Evolutionary conservation across 2,329 filamentous ascomycete species (phyloP), one percentile per base, ranked within the genome.

Genomic region (Diaporthe australafricana): DNA sequence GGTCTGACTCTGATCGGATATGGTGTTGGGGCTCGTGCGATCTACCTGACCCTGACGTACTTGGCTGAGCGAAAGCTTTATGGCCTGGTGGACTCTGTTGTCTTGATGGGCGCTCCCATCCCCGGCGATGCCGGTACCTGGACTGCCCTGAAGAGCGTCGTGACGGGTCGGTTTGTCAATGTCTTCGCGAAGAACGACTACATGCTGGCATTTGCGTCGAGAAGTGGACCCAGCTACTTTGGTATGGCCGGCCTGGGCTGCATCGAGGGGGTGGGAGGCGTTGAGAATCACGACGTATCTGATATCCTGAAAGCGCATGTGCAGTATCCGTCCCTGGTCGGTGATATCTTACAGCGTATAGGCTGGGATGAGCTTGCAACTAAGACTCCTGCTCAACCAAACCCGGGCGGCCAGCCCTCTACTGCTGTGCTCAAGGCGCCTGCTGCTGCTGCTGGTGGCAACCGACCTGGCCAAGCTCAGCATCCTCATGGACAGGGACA

Each of bases 121-220:
- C 94, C 95, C 0, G 90, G 93, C 1, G 88, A 92, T 27, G 87
- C 87, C 2, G 86, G 87, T 9, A 90, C 93, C 68, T 98, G 96
- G 95, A 87, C 92, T 35, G 87, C 90, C 7, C 88, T 98, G 78
- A 91, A 93, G 74, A 92, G 90, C 72, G 93, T 96, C 2, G 94
- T 97, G 5, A 88, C 90, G 50, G 95, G 95, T 0, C 90, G 95
- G 27, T 86, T 98, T n/a, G 88, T 98, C 78, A 98, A 98, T 76
- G 94, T 96, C 4, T 98, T 92, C 80, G 97, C 94, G 0, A 91
- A 92, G 66, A 93, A 94, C 57, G 96, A 98, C 80, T 95, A 94
- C 75, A 91, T 98, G 30, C 90, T 98, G 2, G 95, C 91, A 0
- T 97, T 98, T 79, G 85, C 98, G 48, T 97, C 96, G 80, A 91